These are phyloP conservation scores for Candida sithepensis DNA, from an alignment of 805 yeast genomes.

Conservation along the genomic window DNA sequence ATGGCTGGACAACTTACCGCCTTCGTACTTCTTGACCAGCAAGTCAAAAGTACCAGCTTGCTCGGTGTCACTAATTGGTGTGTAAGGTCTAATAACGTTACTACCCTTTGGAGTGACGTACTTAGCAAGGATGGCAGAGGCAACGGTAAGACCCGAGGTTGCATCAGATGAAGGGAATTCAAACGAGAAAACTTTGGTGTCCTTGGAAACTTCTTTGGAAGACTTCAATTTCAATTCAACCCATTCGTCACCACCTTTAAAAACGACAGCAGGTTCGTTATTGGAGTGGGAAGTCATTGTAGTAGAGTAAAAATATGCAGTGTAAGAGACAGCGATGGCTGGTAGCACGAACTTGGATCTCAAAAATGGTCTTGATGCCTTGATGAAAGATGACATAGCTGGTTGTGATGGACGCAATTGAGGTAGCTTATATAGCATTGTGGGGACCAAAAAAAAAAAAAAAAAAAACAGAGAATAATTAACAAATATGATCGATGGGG, in stretches of 20 bases:
- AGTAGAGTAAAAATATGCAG: constrained; percentile 34
- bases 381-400: constrained; percentile 2
- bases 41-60: constrained; percentile 73
- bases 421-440: neutral
- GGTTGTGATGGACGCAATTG: neutral
- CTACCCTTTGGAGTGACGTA: constrained; percentile 78
- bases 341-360: constrained; percentile 20
- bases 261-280: constrained; percentile 40
- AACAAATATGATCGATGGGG: too few relatives aligned
- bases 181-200: constrained; percentile 68
- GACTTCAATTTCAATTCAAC: constrained; percentile 57
- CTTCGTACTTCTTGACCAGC: constrained; percentile 81
- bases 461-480: neutral
- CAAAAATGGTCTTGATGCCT: constrained; percentile 7
- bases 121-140: constrained; percentile 80
- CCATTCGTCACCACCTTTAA: constrained; percentile 67
- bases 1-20: constrained; percentile 84
- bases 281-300: constrained; percentile 22
- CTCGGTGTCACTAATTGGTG: constrained; percentile 75
- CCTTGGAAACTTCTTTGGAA: constrained; percentile 48
- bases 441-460: too few relatives aligned
- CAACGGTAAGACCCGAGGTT: constrained; percentile 71
- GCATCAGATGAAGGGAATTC: constrained; percentile 64
- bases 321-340: constrained; percentile 40
- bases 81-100: constrained; percentile 83